Evolutionary conservation across 371 early-diverging fungal genomes (phyloP).

Genomic region (Synchytrium microbalum): DNA sequence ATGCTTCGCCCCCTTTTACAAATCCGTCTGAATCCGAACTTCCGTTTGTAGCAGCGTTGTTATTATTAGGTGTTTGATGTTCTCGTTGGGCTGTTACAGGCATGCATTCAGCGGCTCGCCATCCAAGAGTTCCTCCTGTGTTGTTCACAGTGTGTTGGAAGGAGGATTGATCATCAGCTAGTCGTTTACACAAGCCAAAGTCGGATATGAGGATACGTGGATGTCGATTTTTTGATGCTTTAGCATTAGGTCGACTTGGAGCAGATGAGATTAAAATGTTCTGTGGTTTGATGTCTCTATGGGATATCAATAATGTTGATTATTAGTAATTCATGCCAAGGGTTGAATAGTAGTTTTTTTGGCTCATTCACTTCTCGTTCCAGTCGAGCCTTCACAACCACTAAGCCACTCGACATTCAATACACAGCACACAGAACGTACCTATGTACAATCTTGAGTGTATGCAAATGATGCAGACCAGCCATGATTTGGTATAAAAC

Average conservation of each 20-base stretch:
- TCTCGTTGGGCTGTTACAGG: conserved; percentile 13
- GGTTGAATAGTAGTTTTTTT: too few relatives aligned
- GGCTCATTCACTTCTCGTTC: too few relatives aligned
- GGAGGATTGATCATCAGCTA: conserved; percentile 87
- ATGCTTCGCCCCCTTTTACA: not conserved
- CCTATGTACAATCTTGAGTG: conserved; percentile 83
- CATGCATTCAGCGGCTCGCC: conserved; percentile 92
- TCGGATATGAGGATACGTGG: conserved; percentile 88
- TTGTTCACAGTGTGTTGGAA: conserved; percentile 77
- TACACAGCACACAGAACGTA: too few relatives aligned
- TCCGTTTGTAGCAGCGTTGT: not conserved
- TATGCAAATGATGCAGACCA: conserved; percentile 84
- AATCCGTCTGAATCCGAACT: too few relatives aligned
- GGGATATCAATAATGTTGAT: not conserved
- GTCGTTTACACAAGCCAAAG: conserved; percentile 93
- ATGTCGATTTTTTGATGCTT: conserved; percentile 11
- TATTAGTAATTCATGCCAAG: too few relatives aligned
- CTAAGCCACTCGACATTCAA: too few relatives aligned
- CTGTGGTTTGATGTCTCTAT: conserved; percentile 84
- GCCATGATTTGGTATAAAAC: conserved; percentile 69
- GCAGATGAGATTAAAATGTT: conserved; percentile 70
- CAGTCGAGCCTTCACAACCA: too few relatives aligned
- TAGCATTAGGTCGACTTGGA: not conserved
- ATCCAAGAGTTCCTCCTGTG: conserved; percentile 73
- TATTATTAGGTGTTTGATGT: not conserved